Evolutionary conservation across 2,329 filamentous ascomycete species (phyloP), one percentile per base, ranked within the genome.

Genomic region (Elsinoe australis): DNA sequence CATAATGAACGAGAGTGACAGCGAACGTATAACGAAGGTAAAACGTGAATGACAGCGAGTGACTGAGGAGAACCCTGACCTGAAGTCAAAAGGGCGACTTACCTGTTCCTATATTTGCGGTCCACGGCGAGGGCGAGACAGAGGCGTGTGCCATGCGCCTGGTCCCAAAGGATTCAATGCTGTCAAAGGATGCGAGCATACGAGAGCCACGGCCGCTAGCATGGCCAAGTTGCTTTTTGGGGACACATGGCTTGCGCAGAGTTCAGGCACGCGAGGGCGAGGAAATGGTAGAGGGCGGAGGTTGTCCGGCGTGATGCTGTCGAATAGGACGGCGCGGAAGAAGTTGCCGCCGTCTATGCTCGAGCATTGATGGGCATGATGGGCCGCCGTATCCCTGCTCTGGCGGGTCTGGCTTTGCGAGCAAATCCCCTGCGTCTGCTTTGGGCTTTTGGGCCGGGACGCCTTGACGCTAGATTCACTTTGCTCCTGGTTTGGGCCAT

Each of bases 161-260:
- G 15, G 22, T 18, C 24, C 22, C 35, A 24, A 44, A 31, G 26
- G 19, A 17, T 44, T 14, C 17, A n/a, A n/a, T n/a, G n/a, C n/a
- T n/a, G n/a, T 28, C 26, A 32, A 44, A 32, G 26, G 39, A 44
- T 19, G 39, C 39, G 39, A 31, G 39, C 39, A 44, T 44, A 44
- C 39, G 39, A 44, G 26, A 44, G 39, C 26, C 26, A 44, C 31
- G 26, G 26, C 12, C 39, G 24, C 39, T 44, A 44, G 39, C 15
- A 32, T 21, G 24, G 28, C 21, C 21, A 31, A 42, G 38, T n/a
- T n/a, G 9, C 10, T 39, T 41, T 8, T 41, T 17, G 6, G 36
- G 36, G 10, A 22, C 21, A 22, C 17, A 26, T 41, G 39, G 26
- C 26, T 29, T 31, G 39, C 17, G 24, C 24, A 44, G 24, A 29